Evolutionary conservation across 2,329 filamentous ascomycete species (phyloP).

Genomic region (Leptographium lundbergii): DNA sequence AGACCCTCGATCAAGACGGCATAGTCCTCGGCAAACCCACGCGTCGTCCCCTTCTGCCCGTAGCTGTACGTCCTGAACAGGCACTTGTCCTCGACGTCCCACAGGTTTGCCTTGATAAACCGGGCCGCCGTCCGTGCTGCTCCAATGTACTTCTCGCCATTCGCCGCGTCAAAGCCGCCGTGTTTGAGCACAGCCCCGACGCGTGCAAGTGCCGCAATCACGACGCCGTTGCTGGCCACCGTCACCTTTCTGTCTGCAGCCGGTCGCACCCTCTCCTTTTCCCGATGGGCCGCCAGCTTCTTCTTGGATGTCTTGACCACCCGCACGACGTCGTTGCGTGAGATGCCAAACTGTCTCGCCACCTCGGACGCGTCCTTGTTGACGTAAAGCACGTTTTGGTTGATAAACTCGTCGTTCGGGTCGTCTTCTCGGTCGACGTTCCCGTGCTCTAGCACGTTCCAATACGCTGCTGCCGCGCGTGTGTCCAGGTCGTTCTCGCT

Average conservation of each 20-base stretch:
- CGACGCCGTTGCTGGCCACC: constrained; percentile 77
- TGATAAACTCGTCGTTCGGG: constrained; percentile 85
- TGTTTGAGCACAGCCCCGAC: constrained; percentile 54
- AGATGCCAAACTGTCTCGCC: constrained; percentile 60
- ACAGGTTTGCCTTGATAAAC: constrained; percentile 65
- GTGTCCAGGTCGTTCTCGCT: constrained; percentile 40
- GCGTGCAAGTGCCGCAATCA: constrained; percentile 69
- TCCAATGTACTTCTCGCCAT: constrained; percentile 46
- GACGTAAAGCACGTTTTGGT: constrained; percentile 77
- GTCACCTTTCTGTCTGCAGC: constrained; percentile 81
- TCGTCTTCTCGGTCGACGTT: constrained; percentile 78
- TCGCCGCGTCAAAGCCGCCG: constrained; percentile 35
- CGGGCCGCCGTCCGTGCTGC: constrained; percentile 55
- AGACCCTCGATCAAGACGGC: constrained; percentile 77
- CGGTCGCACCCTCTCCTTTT: constrained; percentile 63
- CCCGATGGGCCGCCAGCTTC: constrained; percentile 58
- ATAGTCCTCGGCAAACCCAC: constrained; percentile 87
- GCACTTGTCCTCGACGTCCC: constrained; percentile 46
- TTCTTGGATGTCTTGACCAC: constrained; percentile 54
- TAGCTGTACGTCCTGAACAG: constrained; percentile 66
- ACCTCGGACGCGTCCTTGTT: constrained; percentile 55
- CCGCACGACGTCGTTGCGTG: constrained; percentile 53
- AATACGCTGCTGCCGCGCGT: constrained; percentile 68
- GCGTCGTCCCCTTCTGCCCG: constrained; percentile 47
- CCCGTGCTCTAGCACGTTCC: constrained; percentile 70